Percentiles rank a stretch among this genome's conserved stretches.
phyloP scores from a whole-genome alignment of 176 grass and related monocot species.

The Zea mays region DNA sequence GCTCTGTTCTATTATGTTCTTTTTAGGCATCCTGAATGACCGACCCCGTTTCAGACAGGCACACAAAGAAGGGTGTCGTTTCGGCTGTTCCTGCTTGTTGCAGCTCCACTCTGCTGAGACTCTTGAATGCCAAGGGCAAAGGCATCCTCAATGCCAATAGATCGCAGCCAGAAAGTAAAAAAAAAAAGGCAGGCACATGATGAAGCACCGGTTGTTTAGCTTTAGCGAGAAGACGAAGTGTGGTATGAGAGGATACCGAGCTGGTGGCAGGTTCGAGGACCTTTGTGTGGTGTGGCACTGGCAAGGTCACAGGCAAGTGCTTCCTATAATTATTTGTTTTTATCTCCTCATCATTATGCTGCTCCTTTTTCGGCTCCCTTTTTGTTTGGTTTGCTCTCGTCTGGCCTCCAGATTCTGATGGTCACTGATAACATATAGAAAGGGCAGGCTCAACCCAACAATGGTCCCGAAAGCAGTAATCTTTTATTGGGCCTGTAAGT shows the following conservation, averaged over 20 bases:
- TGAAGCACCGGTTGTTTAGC: slow-evolving; percentile 15
- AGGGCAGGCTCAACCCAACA: not conserved
- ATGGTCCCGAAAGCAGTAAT: not conserved
- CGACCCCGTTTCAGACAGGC: not conserved
- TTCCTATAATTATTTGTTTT: slow-evolving; percentile 40
- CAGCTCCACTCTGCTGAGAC: slow-evolving; percentile 14
- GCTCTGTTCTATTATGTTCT: slow-evolving; percentile 18
- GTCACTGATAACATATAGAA: not conserved
- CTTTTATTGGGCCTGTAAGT: too few species aligned
- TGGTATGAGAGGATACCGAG: not conserved
- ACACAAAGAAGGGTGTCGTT: slow-evolving; percentile 8
- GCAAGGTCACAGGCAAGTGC: slow-evolving; percentile 32
- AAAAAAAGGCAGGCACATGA: slow-evolving; percentile 24
- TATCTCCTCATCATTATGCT: slow-evolving; percentile 12
- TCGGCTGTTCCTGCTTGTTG: not conserved
- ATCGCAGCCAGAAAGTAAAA: not conserved
- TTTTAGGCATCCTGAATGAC: not conserved
- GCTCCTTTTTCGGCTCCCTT: slow-evolving; percentile 32
- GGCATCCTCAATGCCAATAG: slow-evolving; percentile 39
- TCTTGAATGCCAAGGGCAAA: slow-evolving; percentile 6
- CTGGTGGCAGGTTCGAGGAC: slow-evolving; percentile 12
- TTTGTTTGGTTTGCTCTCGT: slow-evolving; percentile 25
- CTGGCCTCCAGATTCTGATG: too few species aligned
- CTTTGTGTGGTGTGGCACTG: not conserved
- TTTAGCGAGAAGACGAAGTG: slow-evolving; percentile 9